A percentile compares a stretch with the other conserved stretches of the same genome.
phyloP scores from a whole-genome alignment of 768 basidiomycete genomes.

The Russula sp. region DNA sequence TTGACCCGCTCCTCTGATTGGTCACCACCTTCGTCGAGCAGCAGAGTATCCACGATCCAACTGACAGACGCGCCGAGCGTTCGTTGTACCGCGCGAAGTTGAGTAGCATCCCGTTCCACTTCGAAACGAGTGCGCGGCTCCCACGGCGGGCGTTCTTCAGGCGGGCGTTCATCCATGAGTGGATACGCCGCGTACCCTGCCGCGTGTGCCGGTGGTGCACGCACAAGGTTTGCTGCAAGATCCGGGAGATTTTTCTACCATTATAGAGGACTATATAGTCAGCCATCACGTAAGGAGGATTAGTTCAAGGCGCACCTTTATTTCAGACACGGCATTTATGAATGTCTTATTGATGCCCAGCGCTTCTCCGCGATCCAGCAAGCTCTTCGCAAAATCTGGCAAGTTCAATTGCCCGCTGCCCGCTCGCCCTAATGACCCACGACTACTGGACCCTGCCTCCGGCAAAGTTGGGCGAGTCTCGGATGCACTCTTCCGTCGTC shows the following conservation, averaged over 20 bases:
- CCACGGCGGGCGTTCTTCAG: slow-evolving; percentile 60
- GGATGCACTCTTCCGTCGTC: slow-evolving; percentile 29
- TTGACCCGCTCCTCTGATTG: slow-evolving; percentile 37
- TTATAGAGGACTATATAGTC: slow-evolving; percentile 10
- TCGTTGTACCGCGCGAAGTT: slow-evolving; percentile 52
- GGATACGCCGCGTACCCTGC: slow-evolving; percentile 49
- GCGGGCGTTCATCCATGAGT: slow-evolving; percentile 50
- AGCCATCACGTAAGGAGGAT: slow-evolving; percentile 7
- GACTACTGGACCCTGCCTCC: slow-evolving; percentile 9
- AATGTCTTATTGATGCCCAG: slow-evolving; percentile 81
- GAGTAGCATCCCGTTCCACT: slow-evolving; percentile 56
- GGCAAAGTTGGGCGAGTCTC: neutral
- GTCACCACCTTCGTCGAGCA: slow-evolving; percentile 47
- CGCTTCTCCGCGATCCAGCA: slow-evolving; percentile 71
- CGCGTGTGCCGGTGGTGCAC: slow-evolving; percentile 43
- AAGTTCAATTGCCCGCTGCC: slow-evolving; percentile 42
- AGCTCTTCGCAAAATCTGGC: slow-evolving; percentile 66
- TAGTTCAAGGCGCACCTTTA: slow-evolving; percentile 46
- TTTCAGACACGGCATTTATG: slow-evolving; percentile 72
- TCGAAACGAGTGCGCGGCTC: slow-evolving; percentile 65
- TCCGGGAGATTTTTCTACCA: slow-evolving; percentile 66
- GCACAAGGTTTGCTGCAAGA: slow-evolving; percentile 60
- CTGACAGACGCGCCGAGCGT: slow-evolving; percentile 61
- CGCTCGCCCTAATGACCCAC: slow-evolving; percentile 25
- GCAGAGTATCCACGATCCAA: slow-evolving; percentile 68